phyloP scores from a whole-genome alignment of 148 eudicot species.

The Rhododendron molle region DNA sequence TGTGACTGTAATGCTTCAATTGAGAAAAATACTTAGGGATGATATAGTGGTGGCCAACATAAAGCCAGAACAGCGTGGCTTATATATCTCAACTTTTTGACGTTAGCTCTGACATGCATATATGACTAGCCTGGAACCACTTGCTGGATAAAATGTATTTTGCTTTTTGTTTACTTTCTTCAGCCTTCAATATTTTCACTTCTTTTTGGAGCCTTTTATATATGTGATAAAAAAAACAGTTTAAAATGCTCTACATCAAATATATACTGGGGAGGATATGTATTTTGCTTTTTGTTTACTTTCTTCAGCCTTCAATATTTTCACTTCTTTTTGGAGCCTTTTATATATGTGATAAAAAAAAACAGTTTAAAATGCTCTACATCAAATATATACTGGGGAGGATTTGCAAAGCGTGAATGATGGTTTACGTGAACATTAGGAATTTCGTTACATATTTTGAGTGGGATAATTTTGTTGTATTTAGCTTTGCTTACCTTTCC shows the following conservation, averaged over 20 bases:
- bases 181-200: not conserved
- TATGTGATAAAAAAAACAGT: not conserved
- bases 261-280: not conserved
- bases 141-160: not conserved
- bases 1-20: not conserved
- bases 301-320: not conserved
- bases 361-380: not conserved
- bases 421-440: not conserved
- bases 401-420: not conserved
- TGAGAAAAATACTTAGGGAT: not conserved
- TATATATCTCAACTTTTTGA: not conserved
- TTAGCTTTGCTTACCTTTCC: not conserved
- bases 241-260: not conserved
- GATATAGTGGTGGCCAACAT: not conserved
- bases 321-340: not conserved
- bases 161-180: not conserved
- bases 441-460: not conserved
- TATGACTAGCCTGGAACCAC: not conserved
- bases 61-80: not conserved
- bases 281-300: not conserved
- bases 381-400: not conserved
- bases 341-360: not conserved
- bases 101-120: not conserved
- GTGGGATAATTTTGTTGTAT: not conserved
- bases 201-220: not conserved